Conservation (phyloP, 257 asterid genomes). For the Parsonsia alboflavescens region DNA sequence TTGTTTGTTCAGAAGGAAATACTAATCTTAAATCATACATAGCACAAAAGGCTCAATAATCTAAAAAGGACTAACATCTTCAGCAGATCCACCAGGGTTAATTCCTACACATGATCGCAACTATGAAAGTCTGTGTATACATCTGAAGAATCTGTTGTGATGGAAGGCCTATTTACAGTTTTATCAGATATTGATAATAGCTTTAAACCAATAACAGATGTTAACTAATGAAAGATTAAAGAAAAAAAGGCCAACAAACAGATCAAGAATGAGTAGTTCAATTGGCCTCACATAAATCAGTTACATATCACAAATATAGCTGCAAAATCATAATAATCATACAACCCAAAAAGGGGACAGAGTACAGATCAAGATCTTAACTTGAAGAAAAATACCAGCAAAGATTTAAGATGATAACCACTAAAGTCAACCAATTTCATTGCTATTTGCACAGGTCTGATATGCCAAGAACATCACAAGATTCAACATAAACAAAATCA, state of each 20-base stretch:
- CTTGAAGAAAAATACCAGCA: neutral
- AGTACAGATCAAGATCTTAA: slow-evolving; percentile 12
- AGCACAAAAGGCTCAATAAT: neutral
- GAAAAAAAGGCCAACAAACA: neutral
- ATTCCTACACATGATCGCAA: neutral
- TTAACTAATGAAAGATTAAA: neutral
- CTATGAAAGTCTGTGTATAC: neutral
- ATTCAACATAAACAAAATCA: neutral
- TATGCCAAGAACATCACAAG: neutral
- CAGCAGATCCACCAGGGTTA: neutral
- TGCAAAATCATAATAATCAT: neutral
- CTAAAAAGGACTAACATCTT: neutral
- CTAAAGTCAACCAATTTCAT: neutral
- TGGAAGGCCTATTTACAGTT: neutral
- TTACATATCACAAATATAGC: neutral
- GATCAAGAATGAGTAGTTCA: neutral
- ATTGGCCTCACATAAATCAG: neutral
- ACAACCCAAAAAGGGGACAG: neutral
- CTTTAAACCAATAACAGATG: neutral
- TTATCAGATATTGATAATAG: neutral
- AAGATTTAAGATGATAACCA: neutral
- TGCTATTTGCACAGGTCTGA: neutral
- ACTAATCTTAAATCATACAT: neutral
- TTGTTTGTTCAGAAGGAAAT: neutral
- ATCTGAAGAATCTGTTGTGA: neutral